These are phyloP conservation scores for Cynara cardunculus DNA, from an alignment of 129 eudicot species.

Conservation along the genomic window DNA sequence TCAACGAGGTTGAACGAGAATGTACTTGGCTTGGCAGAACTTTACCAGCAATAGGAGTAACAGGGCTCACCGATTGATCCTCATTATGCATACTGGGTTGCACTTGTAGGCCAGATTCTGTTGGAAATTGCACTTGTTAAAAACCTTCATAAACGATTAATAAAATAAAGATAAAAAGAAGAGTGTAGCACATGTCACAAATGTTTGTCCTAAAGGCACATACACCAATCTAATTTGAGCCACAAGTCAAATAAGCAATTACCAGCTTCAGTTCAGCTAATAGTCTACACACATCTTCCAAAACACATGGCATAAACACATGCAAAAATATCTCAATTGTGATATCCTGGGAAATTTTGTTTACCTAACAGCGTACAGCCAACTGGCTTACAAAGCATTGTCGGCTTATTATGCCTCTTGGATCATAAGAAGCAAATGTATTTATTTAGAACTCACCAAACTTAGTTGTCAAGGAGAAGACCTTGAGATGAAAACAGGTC, in stretches of 20 bases:
- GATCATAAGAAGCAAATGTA: no score
- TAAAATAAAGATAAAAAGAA: neutral
- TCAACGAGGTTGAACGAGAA: neutral
- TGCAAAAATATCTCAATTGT: neutral
- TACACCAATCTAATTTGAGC: neutral
- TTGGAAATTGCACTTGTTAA: constrained; percentile 9
- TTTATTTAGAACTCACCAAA: no score
- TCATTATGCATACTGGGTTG: constrained; percentile 22
- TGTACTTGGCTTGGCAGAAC: neutral
- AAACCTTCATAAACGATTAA: constrained; percentile 14
- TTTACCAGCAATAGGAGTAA: constrained; percentile 25
- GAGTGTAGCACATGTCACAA: neutral
- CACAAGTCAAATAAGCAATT: neutral
- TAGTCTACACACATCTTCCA: neutral
- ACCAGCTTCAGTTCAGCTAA: neutral
- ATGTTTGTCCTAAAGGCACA: neutral
- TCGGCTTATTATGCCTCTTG: no score
- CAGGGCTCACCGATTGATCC: constrained; percentile 10
- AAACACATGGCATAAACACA: neutral
- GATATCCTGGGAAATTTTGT: neutral
- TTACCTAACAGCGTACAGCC: no score
- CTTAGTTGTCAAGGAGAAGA: no score
- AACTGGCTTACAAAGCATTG: neutral
- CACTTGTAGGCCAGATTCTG: constrained; percentile 18
- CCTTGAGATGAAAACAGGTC: no score